Conservation (phyloP, 345 rosid species). For the Conringia planisiliqua region DNA sequence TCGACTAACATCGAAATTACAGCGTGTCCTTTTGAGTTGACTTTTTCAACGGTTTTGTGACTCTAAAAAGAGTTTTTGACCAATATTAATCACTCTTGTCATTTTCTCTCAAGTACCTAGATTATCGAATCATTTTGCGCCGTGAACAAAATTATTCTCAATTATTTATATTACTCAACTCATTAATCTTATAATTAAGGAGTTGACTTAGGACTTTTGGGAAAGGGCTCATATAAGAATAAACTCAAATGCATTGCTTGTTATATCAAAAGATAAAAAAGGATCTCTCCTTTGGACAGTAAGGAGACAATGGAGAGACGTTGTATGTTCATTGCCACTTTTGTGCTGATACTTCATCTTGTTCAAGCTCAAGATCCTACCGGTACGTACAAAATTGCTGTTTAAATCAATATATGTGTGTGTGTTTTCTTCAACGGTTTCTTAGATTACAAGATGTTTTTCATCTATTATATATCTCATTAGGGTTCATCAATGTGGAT, state of each 20-base stretch:
- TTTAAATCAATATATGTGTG: background rate
- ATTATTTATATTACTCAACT: background rate
- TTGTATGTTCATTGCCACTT: background rate
- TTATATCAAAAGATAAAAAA: background rate
- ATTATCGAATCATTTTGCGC: slow-evolving; percentile 8
- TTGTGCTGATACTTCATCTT: background rate
- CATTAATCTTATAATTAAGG: background rate
- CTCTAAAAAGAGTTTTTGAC: background rate
- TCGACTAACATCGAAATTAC: background rate
- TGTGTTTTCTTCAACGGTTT: background rate
- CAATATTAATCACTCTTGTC: background rate
- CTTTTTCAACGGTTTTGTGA: background rate
- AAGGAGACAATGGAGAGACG: slow-evolving; percentile 6
- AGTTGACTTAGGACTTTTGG: slow-evolving; percentile 14
- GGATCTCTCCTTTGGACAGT: background rate
- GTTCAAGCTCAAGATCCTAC: slow-evolving; percentile 27
- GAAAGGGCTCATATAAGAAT: slow-evolving; percentile 7
- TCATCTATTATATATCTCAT: background rate
- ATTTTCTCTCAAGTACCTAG: background rate
- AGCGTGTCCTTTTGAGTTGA: background rate
- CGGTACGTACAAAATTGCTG: background rate
- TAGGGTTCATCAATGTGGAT: slow-evolving; percentile 35
- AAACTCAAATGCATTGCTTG: background rate
- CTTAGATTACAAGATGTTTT: background rate
- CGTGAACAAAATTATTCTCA: background rate